phyloP scores from a whole-genome alignment of 1,139 yeast genomes.

The Saccharomyces hybrid region DNA sequence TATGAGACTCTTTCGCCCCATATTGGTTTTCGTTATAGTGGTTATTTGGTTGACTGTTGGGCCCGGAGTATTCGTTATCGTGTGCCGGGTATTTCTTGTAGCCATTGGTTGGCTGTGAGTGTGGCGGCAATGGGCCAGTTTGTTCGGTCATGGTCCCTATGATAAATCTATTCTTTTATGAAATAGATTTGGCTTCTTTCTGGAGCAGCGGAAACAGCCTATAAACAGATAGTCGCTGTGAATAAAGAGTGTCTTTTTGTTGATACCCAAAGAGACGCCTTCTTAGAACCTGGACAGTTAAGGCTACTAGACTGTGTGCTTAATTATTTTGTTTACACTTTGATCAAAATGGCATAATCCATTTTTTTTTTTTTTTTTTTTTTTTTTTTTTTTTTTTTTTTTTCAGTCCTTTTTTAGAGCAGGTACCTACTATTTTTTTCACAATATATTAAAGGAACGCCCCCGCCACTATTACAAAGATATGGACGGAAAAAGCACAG shows the following conservation, averaged over 20 bases:
- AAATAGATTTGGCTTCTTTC: not conserved
- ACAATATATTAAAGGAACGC: not conserved
- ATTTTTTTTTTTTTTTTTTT: not conserved
- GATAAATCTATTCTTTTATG: not conserved
- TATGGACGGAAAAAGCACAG: too few species aligned
- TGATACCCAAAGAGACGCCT: not conserved
- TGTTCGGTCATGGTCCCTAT: not conserved
- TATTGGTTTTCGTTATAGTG: constrained; percentile 4
- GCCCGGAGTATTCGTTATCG: not conserved
- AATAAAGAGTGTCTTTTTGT: not conserved
- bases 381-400: too few species aligned
- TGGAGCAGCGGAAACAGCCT: not conserved
- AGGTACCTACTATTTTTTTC: not conserved
- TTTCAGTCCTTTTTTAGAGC: not conserved
- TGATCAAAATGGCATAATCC: not conserved
- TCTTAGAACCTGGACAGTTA: not conserved
- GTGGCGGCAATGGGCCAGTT: not conserved
- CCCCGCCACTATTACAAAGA: not conserved
- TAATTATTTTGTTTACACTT: not conserved
- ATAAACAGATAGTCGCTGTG: not conserved
- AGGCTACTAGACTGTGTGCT: not conserved
- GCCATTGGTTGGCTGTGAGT: not conserved
- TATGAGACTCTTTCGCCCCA: constrained; percentile 5
- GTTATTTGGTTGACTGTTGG: not conserved
- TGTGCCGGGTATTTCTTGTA: not conserved